Base-by-base conservation (phyloP, 371 early-diverging fungal genomes). In the Mucor ambiguus region DNA sequence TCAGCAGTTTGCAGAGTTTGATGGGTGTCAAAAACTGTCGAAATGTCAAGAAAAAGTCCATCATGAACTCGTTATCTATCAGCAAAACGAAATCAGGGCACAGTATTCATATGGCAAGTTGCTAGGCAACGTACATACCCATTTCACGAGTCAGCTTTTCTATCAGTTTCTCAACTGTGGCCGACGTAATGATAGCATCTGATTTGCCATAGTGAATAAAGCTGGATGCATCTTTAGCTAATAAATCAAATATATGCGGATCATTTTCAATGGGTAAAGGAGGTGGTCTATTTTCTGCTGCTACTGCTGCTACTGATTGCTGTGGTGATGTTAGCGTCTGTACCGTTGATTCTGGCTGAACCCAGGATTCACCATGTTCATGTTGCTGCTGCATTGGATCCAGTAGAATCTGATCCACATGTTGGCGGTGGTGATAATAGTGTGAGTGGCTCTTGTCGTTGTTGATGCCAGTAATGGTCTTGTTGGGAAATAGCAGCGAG, bases 121-220 rank as follows among this genome's bases (percentile, higher is more conserved):
- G 26, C 5, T 44, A 49, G 26, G 52, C 58, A 46, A 22, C 43
- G 30, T 58, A 59, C 73, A 52, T 82, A 87, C 87, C 84, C 79
- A 88, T 78, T 58, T 82, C 82, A 33, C 76, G 75, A 12, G 88
- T 88, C 46, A 88, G 68, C 28, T 83, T 88, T 60, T 86, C 88
- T n/a, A 88, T 79, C 22, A 88, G 59, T 58, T 88, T 88, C 49
- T 83, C 85, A 7, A 83, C 74, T 0, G 86, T 85, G 9, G 83
- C 86, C 2, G 88, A 86, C 38, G 75, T 75, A 29, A 87, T 44
- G 20, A 64, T 68, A 14, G 43, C 61, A n/a, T 80, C 75, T 4
- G 69, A 67, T 68, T 75, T 77, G 24, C 77, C 75, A 52, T 75
- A 82, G 57, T 76, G 75, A 58, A 80, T 77, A 55, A 78, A 76